Evolutionary conservation across 192 early-diverging fungal genomes (phyloP), one percentile per base, ranked within the genome.

Genomic region (Coemansia biformis): DNA sequence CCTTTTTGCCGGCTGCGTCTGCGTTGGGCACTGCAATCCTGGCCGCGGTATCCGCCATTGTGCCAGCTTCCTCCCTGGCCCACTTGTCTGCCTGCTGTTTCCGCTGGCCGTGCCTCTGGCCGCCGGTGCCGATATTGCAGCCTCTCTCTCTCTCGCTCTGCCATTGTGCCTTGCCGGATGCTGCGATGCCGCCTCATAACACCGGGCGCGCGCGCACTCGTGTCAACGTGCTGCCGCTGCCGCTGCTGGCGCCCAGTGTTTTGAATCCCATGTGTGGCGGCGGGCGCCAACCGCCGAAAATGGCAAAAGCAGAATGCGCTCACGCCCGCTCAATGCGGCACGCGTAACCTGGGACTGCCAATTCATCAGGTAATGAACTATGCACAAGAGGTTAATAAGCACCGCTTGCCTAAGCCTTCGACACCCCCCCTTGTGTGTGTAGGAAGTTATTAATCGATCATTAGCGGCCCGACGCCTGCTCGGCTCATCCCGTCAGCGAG

Each of bases 361-460:
- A 63, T 63, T 71, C 60, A 63, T 59, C 51, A 26, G 38, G 59
- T 71, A 71, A 71, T 71, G 67, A 71, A 71, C 61, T 23, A 34
- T 43, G 28, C 34, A 30, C 41, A 48, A 32, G 19, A 38, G 32
- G 45, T 45, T 51, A 63, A 63, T 51, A 56, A 56, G 52, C 39
- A 29, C 11, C 40, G 54, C 48, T 51, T 57, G 47, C 56, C 61
- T 64, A 64, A 64, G 61, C 61, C 61, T 64, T 64, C 38, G 5
- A 23, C 38, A 23, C 34, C 45, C 18, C 32, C 53, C 21, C 14
- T 62, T 42, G 48, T 43, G 29, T 8, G 21, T 64, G 40, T 51
- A 64, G 54, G 51, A 43, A 54, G 46, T 39, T 43, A 64, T 51
- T 64, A 57, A 64, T 51, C 61, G 61, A 64, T 64, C 61, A 50